A percentile compares a stretch with the other conserved stretches of the same genome.
phyloP scores from a whole-genome alignment of 1,284 basidiomycete genomes.

The Pascua guehoae region DNA sequence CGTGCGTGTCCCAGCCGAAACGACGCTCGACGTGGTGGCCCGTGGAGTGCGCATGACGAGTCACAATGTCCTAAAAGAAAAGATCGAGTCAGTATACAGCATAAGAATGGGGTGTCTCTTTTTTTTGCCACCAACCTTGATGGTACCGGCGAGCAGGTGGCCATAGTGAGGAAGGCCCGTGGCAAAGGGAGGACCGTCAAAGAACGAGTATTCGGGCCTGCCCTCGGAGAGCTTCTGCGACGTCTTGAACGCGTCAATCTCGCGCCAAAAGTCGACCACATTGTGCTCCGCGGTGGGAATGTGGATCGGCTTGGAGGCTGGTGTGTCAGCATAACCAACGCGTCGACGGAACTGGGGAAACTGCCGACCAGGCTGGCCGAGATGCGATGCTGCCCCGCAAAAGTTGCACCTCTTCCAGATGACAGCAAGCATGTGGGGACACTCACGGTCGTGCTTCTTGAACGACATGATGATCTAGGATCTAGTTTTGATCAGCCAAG shows the following conservation, averaged over 20 bases:
- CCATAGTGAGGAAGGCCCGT: conserved; percentile 97
- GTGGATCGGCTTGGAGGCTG: conserved; percentile 60
- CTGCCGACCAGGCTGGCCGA: not conserved
- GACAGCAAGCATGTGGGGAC: not conserved
- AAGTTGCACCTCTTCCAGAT: not conserved
- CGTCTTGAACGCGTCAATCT: conserved; percentile 97
- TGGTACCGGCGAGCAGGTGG: conserved; percentile 74
- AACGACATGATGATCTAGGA: conserved; percentile 58
- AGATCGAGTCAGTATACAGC: too few species aligned
- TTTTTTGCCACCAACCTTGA: conserved; percentile 67
- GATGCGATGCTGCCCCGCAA: not conserved
- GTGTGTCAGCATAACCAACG: conserved; percentile 5
- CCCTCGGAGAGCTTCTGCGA: conserved; percentile 88
- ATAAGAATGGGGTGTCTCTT: not conserved
- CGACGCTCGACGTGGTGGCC: conserved; percentile 92
- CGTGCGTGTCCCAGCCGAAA: conserved; percentile 99
- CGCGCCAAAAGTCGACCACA: conserved; percentile 87
- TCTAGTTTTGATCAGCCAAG: not conserved
- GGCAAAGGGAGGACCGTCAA: conserved; percentile 96
- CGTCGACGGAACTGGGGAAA: conserved; percentile 1
- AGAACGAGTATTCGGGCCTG: conserved; percentile 84
- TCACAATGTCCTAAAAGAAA: conserved; percentile 82
- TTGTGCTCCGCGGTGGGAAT: conserved; percentile 92
- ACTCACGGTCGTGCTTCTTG: conserved; percentile 67
- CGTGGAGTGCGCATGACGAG: conserved; percentile 87